Evolutionary conservation across 1,284 basidiomycete genomes (phyloP).

Genomic region (Austroboletus niveus): DNA sequence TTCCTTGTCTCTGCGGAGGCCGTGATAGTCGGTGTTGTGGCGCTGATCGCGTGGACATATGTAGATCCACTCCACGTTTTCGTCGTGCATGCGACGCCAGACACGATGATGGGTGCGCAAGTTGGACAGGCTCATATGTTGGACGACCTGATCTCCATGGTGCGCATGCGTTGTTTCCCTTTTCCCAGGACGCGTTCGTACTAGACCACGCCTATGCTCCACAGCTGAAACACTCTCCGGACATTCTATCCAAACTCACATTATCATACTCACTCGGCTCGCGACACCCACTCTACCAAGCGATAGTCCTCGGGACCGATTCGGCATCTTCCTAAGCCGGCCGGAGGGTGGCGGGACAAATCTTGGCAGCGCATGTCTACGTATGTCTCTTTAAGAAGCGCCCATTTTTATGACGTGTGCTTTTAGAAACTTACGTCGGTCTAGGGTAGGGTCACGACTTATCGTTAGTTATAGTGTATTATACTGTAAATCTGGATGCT

Average conservation of each 20-base stretch:
- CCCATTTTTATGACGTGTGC: no score
- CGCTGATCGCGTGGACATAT: no score
- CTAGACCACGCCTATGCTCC: constrained; percentile 1
- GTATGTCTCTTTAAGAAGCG: no score
- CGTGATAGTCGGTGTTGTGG: background rate
- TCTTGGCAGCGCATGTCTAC: no score
- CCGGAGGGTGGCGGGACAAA: no score
- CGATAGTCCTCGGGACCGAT: constrained; percentile 9
- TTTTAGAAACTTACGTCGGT: no score
- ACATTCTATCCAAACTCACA: constrained; percentile 68
- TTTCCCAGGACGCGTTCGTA: no score
- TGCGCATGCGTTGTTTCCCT: constrained; percentile 32
- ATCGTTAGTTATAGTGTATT: no score
- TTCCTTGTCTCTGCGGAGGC: background rate
- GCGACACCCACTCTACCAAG: constrained; percentile 32
- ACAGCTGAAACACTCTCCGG: constrained; percentile 32
- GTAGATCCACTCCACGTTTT: constrained; percentile 95
- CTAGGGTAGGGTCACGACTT: no score
- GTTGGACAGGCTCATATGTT: constrained; percentile 93
- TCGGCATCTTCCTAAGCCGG: no score
- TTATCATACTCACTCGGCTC: constrained; percentile 83
- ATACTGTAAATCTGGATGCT: no score
- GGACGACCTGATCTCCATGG: constrained; percentile 86
- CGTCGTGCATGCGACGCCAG: constrained; percentile 74
- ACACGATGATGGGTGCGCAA: constrained; percentile 65